phyloP scores from a whole-genome alignment of 2,329 filamentous ascomycete species.

The Malbranchea cinnamomea region DNA sequence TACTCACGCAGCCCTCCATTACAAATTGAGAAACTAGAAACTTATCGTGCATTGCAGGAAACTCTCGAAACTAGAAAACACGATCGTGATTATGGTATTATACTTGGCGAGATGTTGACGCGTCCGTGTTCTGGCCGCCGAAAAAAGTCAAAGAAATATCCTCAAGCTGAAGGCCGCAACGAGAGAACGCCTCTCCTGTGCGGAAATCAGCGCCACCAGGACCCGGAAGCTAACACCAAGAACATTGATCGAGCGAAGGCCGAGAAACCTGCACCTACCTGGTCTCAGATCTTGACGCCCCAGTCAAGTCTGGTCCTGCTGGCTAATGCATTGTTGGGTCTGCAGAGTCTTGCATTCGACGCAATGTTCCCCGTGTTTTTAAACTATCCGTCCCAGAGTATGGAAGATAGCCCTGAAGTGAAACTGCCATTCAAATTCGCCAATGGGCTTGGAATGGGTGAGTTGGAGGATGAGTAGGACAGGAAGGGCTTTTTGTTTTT shows the following conservation, averaged over 20 bases:
- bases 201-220: conserved; percentile 10
- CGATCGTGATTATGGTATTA: conserved; percentile 57
- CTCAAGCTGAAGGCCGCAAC: conserved; percentile 11
- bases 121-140: conserved; percentile 20
- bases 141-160: conserved; percentile 9
- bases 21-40: background rate
- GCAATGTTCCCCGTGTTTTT: conserved; percentile 81
- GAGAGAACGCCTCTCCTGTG: conserved; percentile 21
- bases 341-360: conserved; percentile 74
- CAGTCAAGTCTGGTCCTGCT: conserved; percentile 64
- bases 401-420: conserved; percentile 40
- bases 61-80: conserved; percentile 60
- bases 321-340: conserved; percentile 64
- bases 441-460: conserved; percentile 58
- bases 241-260: conserved; percentile 12
- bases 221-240: conserved; percentile 7
- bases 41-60: conserved; percentile 38
- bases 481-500: background rate
- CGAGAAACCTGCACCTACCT: conserved; percentile 19
- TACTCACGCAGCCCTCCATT: background rate
- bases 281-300: conserved; percentile 53
- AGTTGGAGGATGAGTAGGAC: conserved; percentile 9
- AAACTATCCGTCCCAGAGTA: conserved; percentile 50
- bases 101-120: conserved; percentile 53
- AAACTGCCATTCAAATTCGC: conserved; percentile 65